Percentiles rank a stretch among this genome's conserved stretches.
Evolutionary conservation across 2,329 filamentous ascomycete genomes (phyloP).

Genomic region (Podosphaera xanthii): DNA sequence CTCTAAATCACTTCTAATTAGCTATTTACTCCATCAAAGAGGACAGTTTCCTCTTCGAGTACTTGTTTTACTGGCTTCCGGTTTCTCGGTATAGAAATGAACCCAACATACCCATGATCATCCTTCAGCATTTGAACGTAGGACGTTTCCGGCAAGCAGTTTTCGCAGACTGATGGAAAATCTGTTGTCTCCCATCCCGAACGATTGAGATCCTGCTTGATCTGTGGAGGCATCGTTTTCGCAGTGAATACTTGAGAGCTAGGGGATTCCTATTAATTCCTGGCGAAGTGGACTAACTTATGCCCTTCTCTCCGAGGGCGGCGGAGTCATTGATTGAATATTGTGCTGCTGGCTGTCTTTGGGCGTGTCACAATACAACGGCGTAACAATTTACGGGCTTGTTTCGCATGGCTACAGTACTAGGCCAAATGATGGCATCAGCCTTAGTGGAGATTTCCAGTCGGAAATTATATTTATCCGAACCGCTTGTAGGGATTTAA

Average conservation of each 20-base stretch:
- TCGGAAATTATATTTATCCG: no score
- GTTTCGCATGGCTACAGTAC: no score
- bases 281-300: not conserved
- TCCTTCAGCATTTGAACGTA: slow-evolving; percentile 99
- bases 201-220: slow-evolving; percentile 87
- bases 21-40: not conserved
- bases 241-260: not conserved
- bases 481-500: no score
- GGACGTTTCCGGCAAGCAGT: slow-evolving; percentile 83
- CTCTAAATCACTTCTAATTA: not conserved
- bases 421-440: no score
- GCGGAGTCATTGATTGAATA: no score
- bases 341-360: no score
- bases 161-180: slow-evolving; percentile 74
- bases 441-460: no score
- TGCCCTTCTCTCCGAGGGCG: no score
- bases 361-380: no score
- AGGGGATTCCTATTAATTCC: not conserved
- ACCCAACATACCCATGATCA: slow-evolving; percentile 43
- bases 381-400: no score
- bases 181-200: slow-evolving; percentile 91
- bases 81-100: not conserved
- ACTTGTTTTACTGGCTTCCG: not conserved
- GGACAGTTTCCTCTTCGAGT: no score
- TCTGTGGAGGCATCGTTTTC: slow-evolving; percentile 54